Conservation (phyloP, 306 rosid species). For the Corylus heterophylla region DNA sequence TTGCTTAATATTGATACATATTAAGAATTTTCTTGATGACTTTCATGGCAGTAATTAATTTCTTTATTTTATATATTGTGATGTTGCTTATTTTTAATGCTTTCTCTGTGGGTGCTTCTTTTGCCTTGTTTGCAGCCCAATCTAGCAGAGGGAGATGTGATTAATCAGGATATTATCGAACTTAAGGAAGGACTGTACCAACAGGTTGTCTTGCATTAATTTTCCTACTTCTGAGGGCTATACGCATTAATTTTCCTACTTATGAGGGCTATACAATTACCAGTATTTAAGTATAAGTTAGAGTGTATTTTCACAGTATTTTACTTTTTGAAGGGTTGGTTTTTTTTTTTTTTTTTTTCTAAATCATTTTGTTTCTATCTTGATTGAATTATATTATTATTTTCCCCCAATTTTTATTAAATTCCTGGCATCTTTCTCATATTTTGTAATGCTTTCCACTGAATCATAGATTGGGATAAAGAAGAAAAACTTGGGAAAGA, state of each 20-base stretch:
- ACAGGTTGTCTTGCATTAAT: slow-evolving; percentile 51
- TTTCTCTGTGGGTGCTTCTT: slow-evolving; percentile 16
- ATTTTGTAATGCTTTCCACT: slow-evolving; percentile 25
- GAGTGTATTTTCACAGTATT: background rate
- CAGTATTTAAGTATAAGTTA: slow-evolving; percentile 8
- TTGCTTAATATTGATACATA: background rate
- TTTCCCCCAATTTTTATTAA: background rate
- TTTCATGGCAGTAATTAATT: too few species aligned
- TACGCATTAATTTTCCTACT: background rate
- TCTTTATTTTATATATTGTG: slow-evolving; percentile 10
- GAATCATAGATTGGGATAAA: slow-evolving; percentile 59
- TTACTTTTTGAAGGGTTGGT: background rate
- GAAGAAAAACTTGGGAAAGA: slow-evolving; percentile 58
- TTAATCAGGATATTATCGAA: slow-evolving; percentile 66
- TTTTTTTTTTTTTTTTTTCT: background rate
- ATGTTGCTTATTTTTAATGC: background rate
- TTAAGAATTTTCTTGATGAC: too few species aligned
- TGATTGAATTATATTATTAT: background rate
- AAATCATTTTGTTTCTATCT: background rate
- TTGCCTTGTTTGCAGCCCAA: slow-evolving; percentile 65
- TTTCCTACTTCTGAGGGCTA: background rate
- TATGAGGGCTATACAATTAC: background rate
- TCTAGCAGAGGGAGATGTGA: slow-evolving; percentile 70
- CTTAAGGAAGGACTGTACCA: slow-evolving; percentile 57
- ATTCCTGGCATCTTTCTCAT: background rate